Evolutionary conservation across 2,329 filamentous ascomycete species (phyloP), one percentile per base, ranked within the genome.

Genomic region (Penicillium sp.): DNA sequence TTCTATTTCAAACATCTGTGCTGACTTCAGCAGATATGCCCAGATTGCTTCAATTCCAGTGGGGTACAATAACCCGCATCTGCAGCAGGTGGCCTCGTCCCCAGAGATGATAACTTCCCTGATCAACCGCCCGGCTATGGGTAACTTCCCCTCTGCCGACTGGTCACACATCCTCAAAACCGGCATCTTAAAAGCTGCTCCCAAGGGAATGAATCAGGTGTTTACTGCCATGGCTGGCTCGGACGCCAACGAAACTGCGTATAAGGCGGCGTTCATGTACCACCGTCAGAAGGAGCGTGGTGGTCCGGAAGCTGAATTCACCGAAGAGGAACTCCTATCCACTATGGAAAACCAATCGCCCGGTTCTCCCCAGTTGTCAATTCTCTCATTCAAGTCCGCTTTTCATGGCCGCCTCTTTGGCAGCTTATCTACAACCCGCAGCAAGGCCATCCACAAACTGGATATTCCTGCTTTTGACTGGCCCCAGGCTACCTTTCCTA

Each of bases 211-310:
- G 47, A 70, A 88, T 72, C 85, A 95, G 66, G 87, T 95, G 53
- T 94, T 94, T 70, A 95, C 88, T 12, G 86, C 83, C 49, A 84
- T 87, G 73, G 79, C 87, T 37, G 88, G 88, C 45, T 93, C 86
- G 13, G 88, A 95, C 58, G 88, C 88, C 66, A 95, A 95, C 69
- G 89, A 95, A 71, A 84, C 85, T 22, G 89, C 89, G 29, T 95
- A 87, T 77, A 95, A 95, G 71, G 88, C 88, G 6, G 88, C 89
- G 33, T 95, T 95, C 71, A 95, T 95, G 82, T 93, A 83, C 76
- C 82, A 83, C 59, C 80, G 85, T 32, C 84, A 87, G 65, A 75
- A 80, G 47, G 79, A 92, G 67, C 85, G 89, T 45, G 87, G 87
- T 50, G 86, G 86, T 6, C 71, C 78, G 30, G 65, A 82, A 25